Evolutionary conservation across 768 basidiomycete species (phyloP).

Genomic region (Kwoniella newhampshirensis): DNA sequence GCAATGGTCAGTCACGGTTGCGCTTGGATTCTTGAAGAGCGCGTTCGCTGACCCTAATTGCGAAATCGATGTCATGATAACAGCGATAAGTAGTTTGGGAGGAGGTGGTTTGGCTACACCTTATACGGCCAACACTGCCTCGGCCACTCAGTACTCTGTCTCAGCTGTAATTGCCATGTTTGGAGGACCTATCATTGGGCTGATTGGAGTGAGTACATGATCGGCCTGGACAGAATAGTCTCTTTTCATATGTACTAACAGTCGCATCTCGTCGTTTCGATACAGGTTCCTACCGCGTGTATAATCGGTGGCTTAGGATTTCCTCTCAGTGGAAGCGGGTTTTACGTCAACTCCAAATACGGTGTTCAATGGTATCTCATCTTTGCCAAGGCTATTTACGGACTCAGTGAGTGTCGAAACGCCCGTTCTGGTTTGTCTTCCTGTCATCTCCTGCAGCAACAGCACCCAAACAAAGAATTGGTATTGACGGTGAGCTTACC

Average conservation of each 20-base stretch:
- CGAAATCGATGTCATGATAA: not conserved
- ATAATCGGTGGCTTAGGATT: constrained; percentile 20
- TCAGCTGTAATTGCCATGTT: constrained; percentile 24
- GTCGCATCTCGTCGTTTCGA: not conserved
- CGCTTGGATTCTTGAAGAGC: too few species aligned
- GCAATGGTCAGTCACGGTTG: constrained; percentile 2
- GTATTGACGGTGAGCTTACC: not conserved
- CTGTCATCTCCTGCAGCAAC: too few species aligned
- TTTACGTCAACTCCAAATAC: constrained; percentile 13
- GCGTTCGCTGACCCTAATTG: too few species aligned
- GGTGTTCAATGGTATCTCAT: not conserved
- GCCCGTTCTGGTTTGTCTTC: too few species aligned
- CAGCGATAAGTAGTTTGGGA: constrained; percentile 10
- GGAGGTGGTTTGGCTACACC: constrained; percentile 31
- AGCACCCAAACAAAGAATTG: not conserved
- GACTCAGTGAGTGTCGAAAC: not conserved
- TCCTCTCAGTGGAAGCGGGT: constrained; percentile 22
- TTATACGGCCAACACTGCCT: constrained; percentile 24
- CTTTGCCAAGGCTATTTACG: not conserved
- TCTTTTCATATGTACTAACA: not conserved
- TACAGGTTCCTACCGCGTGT: constrained; percentile 1
- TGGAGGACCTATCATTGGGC: constrained; percentile 37
- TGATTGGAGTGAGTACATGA: too few species aligned
- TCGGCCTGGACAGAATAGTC: too few species aligned
- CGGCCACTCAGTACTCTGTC: constrained; percentile 17